Base-by-base conservation (phyloP, 768 basidiomycete species). In the Macrolepiota fuliginosa region DNA sequence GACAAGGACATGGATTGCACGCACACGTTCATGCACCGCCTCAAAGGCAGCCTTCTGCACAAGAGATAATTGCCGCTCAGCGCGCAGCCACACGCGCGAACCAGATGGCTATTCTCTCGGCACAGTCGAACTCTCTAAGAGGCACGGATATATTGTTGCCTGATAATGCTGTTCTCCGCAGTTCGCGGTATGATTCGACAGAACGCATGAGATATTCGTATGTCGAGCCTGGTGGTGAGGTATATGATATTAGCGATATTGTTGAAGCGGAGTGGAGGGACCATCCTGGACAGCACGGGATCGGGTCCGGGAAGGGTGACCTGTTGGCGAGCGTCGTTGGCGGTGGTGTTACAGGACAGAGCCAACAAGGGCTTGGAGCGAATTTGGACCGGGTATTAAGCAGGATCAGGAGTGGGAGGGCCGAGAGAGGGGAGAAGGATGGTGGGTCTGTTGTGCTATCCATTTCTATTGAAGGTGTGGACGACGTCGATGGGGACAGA, bases 31-130 rank as follows among this genome's bases (percentile, higher is more conserved):
- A 56, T 63, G 10, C 64, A 69, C 25, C 72, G 73, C 75, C 63
- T 68, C 75, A 63, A 74, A 75, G 35, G 62, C 71, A 72, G 47
- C 77, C 75, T 1, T 91, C 92, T 2, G 83, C 88, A 24, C 91
- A 92, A 64, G 94, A 97, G 66, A 90, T 97, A 68, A 97, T 98
- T 60, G 92, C 92, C 12, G 94, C 94, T 4, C 96, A 98, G 70
- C 86, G 96, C 4, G 92, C 90, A 1, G 91, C 88, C 0, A 88
- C 84, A 6, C 83, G 92, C 11, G 96, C 94, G 1, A 96, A 87
- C 63, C 96, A 91, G 40, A 89, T 90, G 7, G 88, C 96, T 27
- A 85, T 97, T 25, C 71, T 84, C 1, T 90, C 91, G 11, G 87
- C 95, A 0, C 91, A 94, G 66, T 79, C 86, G 3, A 98, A 98